phyloP scores from a whole-genome alignment of 176 grass and related monocot species.

The Oryza longistaminata region DNA sequence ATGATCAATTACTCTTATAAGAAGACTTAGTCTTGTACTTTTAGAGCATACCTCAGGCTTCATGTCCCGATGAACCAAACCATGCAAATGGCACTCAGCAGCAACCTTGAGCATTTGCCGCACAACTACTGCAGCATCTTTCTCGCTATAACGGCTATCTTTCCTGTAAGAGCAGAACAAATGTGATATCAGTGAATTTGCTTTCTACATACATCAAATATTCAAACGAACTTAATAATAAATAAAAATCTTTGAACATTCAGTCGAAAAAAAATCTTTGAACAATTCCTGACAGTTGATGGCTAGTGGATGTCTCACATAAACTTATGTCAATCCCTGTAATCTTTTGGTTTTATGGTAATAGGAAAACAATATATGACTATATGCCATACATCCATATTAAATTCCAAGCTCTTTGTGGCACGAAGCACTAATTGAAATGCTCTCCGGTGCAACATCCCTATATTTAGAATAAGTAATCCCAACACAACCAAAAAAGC shows the following conservation, averaged over 20 bases:
- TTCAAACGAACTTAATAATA: background rate
- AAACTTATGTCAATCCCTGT: background rate
- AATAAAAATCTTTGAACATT: background rate
- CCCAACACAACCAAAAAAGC: conserved; percentile 3
- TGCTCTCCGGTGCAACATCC: background rate
- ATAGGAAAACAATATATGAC: background rate
- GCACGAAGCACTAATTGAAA: background rate
- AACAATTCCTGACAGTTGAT: conserved; percentile 1
- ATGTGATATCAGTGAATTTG: conserved; percentile 3
- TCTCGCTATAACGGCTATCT: conserved; percentile 92
- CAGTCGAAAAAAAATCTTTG: background rate
- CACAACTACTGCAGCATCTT: conserved; percentile 91
- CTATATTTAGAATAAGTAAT: background rate
- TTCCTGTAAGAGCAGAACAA: conserved; percentile 52
- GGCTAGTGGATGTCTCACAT: background rate
- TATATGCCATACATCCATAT: background rate
- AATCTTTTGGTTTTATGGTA: background rate
- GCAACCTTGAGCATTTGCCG: conserved; percentile 99
- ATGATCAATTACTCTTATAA: conserved; percentile 12
- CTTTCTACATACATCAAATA: conserved; percentile 19
- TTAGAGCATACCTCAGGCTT: conserved; percentile 83
- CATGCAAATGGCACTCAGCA: conserved; percentile 93
- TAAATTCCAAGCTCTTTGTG: conserved; percentile 11
- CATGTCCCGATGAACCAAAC: conserved; percentile 98
- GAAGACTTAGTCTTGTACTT: conserved; percentile 11